Evolutionary conservation across 495 filamentous ascomycete genomes (phyloP).

Genomic region (Podospora pseudopauciseta): DNA sequence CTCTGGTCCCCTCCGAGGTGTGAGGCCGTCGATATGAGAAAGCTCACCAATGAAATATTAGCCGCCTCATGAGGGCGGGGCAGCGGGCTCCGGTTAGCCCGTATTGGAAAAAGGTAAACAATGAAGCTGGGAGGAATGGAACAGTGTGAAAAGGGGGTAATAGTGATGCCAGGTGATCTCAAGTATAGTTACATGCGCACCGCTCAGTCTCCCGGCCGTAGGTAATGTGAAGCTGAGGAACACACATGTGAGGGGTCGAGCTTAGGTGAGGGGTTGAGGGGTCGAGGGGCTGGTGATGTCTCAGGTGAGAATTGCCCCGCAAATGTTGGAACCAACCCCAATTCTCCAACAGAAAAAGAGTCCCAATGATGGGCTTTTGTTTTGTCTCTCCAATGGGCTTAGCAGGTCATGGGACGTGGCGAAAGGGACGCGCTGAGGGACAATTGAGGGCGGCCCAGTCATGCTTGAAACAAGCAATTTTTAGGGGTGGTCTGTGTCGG

Average conservation of each 20-base stretch:
- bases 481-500: neutral
- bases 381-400: neutral
- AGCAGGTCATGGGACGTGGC: neutral
- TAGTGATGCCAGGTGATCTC: neutral
- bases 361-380: neutral
- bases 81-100: constrained; percentile 17
- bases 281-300: neutral
- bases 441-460: neutral
- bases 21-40: constrained; percentile 6
- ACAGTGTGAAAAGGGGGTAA: neutral
- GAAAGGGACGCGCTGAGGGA: neutral
- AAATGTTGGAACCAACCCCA: neutral
- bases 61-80: constrained; percentile 18
- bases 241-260: neutral
- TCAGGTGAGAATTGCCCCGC: neutral
- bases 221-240: no score
- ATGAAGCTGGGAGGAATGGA: neutral
- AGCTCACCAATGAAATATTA: constrained; percentile 3
- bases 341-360: neutral
- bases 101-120: constrained; percentile 18
- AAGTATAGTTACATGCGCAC: neutral
- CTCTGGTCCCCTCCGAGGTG: neutral
- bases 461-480: neutral
- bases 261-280: neutral
- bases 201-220: neutral